Evolutionary conservation across 73 alveolate species (phyloP), one percentile per base, ranked within the genome.

Genomic region (Blepharisma japonicum): DNA sequence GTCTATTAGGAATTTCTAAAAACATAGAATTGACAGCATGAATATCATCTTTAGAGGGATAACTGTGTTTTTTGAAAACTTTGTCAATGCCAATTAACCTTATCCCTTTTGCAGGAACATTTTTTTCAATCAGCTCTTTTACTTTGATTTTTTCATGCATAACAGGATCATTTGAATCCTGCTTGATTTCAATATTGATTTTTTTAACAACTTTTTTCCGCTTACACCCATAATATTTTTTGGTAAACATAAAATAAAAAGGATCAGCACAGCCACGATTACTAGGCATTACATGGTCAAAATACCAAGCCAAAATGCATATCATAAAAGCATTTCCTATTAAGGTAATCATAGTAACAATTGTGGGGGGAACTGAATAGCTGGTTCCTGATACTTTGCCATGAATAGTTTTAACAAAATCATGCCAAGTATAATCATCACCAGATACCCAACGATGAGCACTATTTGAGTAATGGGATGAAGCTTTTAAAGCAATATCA

Each of bases 381-480:
- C 56, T 71, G 32, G 39, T 68, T 7, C 83, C 83, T 25, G 77
- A 47, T 50, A 79, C 56, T 14, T 25, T 68, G 6, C 81, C 84
- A 68, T 55, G 48, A 6, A 68, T 51, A 5, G 45, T 68, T 20
- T 68, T 54, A 42, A 55, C 42, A 25, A 79, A 46, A 45, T 85
- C 92, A 14, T 27, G 49, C 56, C 77, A 85, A 21, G 70, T 72
- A 48, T 80, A 85, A 5, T 86, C 92, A 32, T 56, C 74, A 39
- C 92, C 92, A 51, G 70, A 77, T 8, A 85, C 89, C 88, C 88
- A 81, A 45, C 92, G 68, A 2, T 81, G 61, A 45, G 61, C 84
- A 6, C 71, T 78, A 8, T 56, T 49, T 42, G 83, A 74, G 53
- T 85, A 85, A 72, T 85, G 92, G 23, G 80, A 51, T 50, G 84